Percentiles rank a stretch among this genome's conserved stretches.
phyloP scores from a whole-genome alignment of 345 rosid genomes.

The Hibiscus trionum region DNA sequence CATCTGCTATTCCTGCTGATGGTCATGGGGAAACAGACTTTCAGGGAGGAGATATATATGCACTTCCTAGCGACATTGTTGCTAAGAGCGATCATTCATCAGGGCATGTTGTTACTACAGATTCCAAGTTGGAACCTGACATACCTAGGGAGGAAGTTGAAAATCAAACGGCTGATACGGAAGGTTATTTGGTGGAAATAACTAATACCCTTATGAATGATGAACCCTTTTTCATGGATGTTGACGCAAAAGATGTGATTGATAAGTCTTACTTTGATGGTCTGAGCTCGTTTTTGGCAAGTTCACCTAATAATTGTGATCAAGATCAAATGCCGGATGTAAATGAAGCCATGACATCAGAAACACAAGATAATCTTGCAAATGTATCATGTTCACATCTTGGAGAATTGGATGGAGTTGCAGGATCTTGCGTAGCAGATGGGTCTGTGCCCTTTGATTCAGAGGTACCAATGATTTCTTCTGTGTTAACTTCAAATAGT shows the following conservation, averaged over 20 bases:
- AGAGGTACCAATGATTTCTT: constrained; percentile 19
- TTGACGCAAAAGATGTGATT: constrained; percentile 48
- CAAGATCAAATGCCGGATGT: constrained; percentile 9
- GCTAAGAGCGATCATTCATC: constrained; percentile 19
- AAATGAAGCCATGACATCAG: constrained; percentile 22
- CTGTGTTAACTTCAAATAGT: constrained; percentile 25
- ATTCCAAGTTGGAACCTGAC: constrained; percentile 30
- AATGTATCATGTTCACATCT: constrained; percentile 19
- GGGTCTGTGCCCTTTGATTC: constrained; percentile 6
- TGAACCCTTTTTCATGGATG: constrained; percentile 38
- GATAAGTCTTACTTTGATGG: constrained; percentile 54
- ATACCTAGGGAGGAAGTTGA: constrained; percentile 31
- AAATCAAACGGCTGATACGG: constrained; percentile 28
- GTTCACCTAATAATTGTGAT: constrained; percentile 19
- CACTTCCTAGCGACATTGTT: constrained; percentile 22
- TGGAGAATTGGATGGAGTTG: constrained; percentile 14
- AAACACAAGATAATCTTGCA: constrained; percentile 19
- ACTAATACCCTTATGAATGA: constrained; percentile 51
- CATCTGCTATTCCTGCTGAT: constrained; percentile 24
- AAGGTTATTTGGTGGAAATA: constrained; percentile 51
- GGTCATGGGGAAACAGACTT: constrained; percentile 20
- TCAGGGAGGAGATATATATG: constrained; percentile 20
- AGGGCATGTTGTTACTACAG: constrained; percentile 25
- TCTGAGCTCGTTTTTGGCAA: constrained; percentile 49
- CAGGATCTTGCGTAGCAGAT: constrained; percentile 6